Evolutionary conservation across 805 yeast genomes (phyloP).

Genomic region (Lipomyces yamadae): DNA sequence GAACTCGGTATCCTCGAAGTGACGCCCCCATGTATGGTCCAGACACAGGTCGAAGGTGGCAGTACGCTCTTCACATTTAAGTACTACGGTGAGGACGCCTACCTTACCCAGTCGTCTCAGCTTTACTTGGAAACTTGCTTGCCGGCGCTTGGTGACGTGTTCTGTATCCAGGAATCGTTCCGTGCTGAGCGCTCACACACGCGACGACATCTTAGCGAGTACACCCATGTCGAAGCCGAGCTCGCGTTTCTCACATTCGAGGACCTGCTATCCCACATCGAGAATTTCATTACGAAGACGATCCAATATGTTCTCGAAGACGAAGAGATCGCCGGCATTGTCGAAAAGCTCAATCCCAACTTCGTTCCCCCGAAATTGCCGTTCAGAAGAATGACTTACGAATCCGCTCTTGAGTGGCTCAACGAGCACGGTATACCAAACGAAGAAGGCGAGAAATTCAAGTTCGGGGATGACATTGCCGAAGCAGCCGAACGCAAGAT

Average conservation of each 20-base stretch:
- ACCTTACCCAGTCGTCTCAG: slow-evolving; percentile 95
- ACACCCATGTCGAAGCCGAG: slow-evolving; percentile 96
- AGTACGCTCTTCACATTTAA: slow-evolving; percentile 90
- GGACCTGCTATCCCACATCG: slow-evolving; percentile 83
- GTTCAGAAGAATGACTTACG: slow-evolving; percentile 88
- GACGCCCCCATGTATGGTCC: slow-evolving; percentile 99
- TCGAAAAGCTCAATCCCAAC: slow-evolving; percentile 89
- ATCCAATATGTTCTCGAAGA: slow-evolving; percentile 82
- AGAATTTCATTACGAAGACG: slow-evolving; percentile 69
- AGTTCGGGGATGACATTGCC: slow-evolving; percentile 98
- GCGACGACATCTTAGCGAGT: slow-evolving; percentile 95
- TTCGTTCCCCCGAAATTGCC: slow-evolving; percentile 84
- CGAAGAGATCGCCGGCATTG: slow-evolving; percentile 88
- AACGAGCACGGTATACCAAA: slow-evolving; percentile 92
- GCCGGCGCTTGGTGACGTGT: slow-evolving; percentile 96
- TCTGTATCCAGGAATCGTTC: slow-evolving; percentile 97
- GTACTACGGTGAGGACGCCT: slow-evolving; percentile 97
- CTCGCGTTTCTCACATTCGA: slow-evolving; percentile 86
- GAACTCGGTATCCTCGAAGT: slow-evolving; percentile 85
- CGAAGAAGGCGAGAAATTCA: slow-evolving; percentile 91
- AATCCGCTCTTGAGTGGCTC: slow-evolving; percentile 92
- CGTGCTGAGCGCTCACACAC: slow-evolving; percentile 99
- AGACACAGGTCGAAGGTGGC: slow-evolving; percentile 99
- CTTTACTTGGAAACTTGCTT: slow-evolving; percentile 94
- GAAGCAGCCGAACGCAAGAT: slow-evolving; percentile 99